Percentiles rank a stretch among this genome's conserved stretches.
phyloP scores from a whole-genome alignment of 1,284 basidiomycete species.

The Leccinum pachyderme region DNA sequence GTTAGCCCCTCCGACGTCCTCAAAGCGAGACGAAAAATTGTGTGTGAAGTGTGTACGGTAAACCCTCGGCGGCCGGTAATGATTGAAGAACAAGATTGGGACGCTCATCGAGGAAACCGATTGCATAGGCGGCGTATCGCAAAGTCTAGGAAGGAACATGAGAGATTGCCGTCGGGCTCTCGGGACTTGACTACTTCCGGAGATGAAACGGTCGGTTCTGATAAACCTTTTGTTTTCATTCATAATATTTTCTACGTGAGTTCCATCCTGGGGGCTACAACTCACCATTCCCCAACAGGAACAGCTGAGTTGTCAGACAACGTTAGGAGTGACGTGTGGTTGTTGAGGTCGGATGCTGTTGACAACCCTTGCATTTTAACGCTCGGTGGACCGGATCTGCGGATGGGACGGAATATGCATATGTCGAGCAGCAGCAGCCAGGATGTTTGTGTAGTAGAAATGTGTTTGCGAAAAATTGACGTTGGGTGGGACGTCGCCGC shows the following conservation, averaged over 20 bases:
- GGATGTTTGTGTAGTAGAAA: constrained; percentile 9
- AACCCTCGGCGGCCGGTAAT: constrained; percentile 67
- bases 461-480: constrained; percentile 24
- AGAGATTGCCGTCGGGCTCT: neutral
- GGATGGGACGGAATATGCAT: neutral
- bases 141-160: constrained; percentile 16
- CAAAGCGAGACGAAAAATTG: constrained; percentile 53
- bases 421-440: constrained; percentile 17
- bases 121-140: constrained; percentile 45
- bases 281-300: neutral
- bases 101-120: constrained; percentile 59
- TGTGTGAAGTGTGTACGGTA: constrained; percentile 71
- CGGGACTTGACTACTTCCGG: neutral
- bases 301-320: neutral
- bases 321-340: constrained; percentile 11
- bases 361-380: neutral
- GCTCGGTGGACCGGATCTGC: neutral
- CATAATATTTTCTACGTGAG: constrained; percentile 16
- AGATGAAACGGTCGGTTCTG: neutral
- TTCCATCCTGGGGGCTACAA: neutral
- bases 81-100: constrained; percentile 70
- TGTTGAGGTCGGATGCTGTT: neutral
- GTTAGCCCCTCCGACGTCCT: constrained; percentile 50
- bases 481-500: constrained; percentile 20
- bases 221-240: constrained; percentile 1